A percentile compares a stretch with the other conserved stretches of the same genome.
Conservation (phyloP, 768 basidiomycete species). For the Termitomyces sp. region DNA sequence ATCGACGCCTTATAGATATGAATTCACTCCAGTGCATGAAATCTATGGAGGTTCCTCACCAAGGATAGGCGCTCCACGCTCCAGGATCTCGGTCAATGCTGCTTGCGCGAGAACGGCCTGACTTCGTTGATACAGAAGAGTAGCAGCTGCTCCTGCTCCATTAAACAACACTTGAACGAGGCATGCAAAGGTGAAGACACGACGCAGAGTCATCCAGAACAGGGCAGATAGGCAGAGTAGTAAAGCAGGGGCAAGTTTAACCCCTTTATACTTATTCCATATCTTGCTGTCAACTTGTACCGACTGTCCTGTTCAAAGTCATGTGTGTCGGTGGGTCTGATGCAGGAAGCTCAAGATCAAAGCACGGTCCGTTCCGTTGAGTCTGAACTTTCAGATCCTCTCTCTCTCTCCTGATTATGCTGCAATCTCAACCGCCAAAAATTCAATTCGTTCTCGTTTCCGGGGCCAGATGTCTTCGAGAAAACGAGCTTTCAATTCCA, state of each 20-base stretch:
- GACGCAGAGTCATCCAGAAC: neutral
- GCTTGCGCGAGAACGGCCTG: conserved; percentile 16
- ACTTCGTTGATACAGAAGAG: neutral
- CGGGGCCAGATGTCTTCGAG: no score
- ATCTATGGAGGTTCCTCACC: conserved; percentile 12
- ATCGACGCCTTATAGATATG: conserved; percentile 24
- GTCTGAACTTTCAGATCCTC: no score
- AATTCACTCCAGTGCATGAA: neutral
- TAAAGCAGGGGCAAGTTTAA: neutral
- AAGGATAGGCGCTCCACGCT: conserved; percentile 26
- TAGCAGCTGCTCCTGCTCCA: neutral
- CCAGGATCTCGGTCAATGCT: conserved; percentile 23
- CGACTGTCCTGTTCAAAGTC: neutral
- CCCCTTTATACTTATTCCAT: neutral
- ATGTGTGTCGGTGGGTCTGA: neutral
- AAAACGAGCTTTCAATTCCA: neutral
- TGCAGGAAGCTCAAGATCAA: neutral
- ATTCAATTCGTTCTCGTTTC: neutral
- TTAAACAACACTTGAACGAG: neutral
- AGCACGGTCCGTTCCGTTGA: neutral
- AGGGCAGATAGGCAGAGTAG: neutral
- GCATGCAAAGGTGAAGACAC: neutral
- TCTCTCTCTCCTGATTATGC: neutral
- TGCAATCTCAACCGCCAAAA: neutral
- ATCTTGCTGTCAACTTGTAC: neutral